Conservation (phyloP, 371 early-diverging fungal genomes). For the Smittium mucronatum region DNA sequence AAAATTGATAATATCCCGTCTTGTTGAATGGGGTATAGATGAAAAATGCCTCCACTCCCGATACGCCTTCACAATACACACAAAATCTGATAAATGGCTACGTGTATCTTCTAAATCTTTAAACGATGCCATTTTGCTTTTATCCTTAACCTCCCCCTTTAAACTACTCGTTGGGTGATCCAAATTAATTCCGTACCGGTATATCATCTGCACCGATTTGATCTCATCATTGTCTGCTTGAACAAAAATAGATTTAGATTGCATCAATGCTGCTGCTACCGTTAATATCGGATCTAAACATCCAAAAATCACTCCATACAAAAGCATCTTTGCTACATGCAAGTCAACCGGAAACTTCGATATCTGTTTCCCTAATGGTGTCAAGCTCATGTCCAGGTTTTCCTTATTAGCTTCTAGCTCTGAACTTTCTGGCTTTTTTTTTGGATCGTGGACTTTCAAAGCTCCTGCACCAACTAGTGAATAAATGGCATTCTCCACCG, state of each 20-base stretch:
- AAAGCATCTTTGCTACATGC: conserved; percentile 72
- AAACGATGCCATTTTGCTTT: conserved; percentile 7
- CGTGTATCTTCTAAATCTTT: background rate
- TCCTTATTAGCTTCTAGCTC: conserved; percentile 5
- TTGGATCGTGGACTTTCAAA: conserved; percentile 15
- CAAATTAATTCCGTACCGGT: conserved; percentile 16
- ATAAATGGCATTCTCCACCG: conserved; percentile 50
- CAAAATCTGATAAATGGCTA: conserved; percentile 52
- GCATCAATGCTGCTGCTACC: conserved; percentile 44
- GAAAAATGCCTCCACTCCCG: conserved; percentile 42
- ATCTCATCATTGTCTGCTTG: conserved; percentile 44
- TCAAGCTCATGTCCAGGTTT: conserved; percentile 36
- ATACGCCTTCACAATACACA: conserved; percentile 64
- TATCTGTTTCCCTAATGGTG: conserved; percentile 80
- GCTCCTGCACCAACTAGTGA: conserved; percentile 42
- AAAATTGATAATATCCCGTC: conserved; percentile 33
- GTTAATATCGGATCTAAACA: conserved; percentile 72
- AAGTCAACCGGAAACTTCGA: conserved; percentile 82
- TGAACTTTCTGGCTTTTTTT: background rate
- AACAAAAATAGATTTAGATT: conserved; percentile 37
- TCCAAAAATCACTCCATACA: conserved; percentile 63
- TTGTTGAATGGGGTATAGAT: conserved; percentile 34
- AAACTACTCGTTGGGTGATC: background rate
- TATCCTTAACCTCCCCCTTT: conserved; percentile 19
- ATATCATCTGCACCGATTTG: conserved; percentile 36